Evolutionary conservation across 2,329 filamentous ascomycete genomes (phyloP).

Genomic region (Calonectria honghensis): DNA sequence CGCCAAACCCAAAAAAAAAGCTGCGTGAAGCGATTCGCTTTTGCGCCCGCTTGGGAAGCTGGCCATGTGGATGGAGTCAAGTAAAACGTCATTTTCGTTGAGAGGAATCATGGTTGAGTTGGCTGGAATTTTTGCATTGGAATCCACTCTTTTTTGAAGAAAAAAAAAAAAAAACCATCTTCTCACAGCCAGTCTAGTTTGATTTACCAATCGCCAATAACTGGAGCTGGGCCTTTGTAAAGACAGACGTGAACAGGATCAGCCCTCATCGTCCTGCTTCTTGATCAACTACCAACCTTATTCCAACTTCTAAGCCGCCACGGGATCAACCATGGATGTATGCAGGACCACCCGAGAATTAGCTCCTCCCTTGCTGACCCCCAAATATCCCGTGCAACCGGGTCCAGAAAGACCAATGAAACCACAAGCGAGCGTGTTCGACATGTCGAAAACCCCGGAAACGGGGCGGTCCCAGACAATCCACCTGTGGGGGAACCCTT

Average conservation of each 20-base stretch:
- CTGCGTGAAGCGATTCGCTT: not conserved
- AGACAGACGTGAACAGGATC: not conserved
- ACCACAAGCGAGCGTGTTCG: not conserved
- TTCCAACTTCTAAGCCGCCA: not conserved
- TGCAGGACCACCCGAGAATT: not conserved
- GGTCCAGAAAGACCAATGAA: conserved; percentile 18
- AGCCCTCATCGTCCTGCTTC: not conserved
- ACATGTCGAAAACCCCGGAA: conserved; percentile 41
- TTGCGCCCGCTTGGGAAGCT: not conserved
- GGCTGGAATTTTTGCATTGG: not conserved
- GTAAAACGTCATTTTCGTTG: not conserved
- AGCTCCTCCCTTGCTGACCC: not conserved
- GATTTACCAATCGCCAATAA: not conserved
- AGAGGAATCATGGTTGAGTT: not conserved
- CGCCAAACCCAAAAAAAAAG: not conserved
- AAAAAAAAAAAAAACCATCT: not conserved
- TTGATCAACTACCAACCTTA: not conserved
- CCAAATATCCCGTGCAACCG: conserved; percentile 16
- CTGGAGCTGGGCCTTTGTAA: not conserved
- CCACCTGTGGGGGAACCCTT: conserved; percentile 52
- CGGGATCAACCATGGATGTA: too few relatives aligned
- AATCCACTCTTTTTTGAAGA: not conserved
- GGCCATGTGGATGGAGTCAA: not conserved
- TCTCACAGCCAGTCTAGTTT: not conserved
- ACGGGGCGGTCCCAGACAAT: not conserved